Base-by-base conservation (phyloP, 257 asterid species). In the Jacaranda mimosifolia region DNA sequence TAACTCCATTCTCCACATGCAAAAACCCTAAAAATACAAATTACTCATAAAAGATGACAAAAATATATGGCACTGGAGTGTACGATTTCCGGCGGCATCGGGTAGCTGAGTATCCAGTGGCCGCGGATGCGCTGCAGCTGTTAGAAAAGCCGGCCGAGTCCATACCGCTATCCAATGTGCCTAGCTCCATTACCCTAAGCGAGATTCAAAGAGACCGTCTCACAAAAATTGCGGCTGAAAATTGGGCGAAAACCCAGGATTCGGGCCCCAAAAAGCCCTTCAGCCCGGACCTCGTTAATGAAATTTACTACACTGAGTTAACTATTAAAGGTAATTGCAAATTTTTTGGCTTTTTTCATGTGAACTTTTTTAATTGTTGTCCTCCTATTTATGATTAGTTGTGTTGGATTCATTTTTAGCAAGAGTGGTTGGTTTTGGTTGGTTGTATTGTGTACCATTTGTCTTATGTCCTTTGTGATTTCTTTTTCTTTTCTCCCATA, bases 121-220 rank as follows among this genome's bases (percentile, higher is more conserved):
- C 74, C 32, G 63, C 53, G 52, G 99, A 82, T 17, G 84, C 77
- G 51, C 75, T 53, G 68, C 82, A 65, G 35, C 77, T 74, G 73
- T 81, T 35, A 57, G 94, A 91, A 32, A 85, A 77, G 83, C 82
- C 96, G 43, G 73, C 77, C 4, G 97, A 92, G 78, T 82, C 95
- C 74, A 82, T 85, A 67, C 89, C 92, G 26, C 80, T 83, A 6
- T 83, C 92, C 56, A 84, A 81, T 76, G 71, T 87, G 56, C 89
- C 96, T 21, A 87, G 88, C 85, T 88, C 98, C 36, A 90, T 95
- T 65, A 95, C 99, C 70, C 88, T 95, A 8, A 88, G 78, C 49
- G 98, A 95, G 90, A 95, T 95, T 68, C 99, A 95, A 77, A 88
- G 94, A 46, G 99, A 95, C 89, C 92, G 94, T 45, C 78, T 95